Base-by-base conservation (phyloP, 352 stramenopile genomes). In the Globisporangium ultimum region DNA sequence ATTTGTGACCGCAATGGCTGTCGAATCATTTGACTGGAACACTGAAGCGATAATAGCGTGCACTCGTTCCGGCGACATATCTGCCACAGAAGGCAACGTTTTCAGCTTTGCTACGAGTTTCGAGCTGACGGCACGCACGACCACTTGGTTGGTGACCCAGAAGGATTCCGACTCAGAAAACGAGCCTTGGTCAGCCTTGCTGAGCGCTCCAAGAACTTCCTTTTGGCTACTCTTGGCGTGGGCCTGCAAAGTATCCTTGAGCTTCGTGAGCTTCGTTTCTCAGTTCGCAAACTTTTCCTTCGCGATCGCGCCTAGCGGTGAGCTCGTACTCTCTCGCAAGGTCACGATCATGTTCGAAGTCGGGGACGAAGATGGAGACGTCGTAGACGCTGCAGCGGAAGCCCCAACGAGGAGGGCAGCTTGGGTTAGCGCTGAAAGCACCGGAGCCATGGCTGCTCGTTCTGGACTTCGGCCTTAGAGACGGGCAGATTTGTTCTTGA, bases 81-180 rank as follows among this genome's bases (percentile, higher is more conserved):
- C 49, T 2, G 1, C n/a, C 17, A 34, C 32, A 11, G 32, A 54
- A 11, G 49, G 49, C n/a, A 45, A 36, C 17, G 49, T 11, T 20
- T 42, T 55, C n/a, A 55, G 32, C 36, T 55, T 45, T 20, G 42
- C 32, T 13, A 55, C 10, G 9, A 34, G 28, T 9, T 34, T n/a
- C 9, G 34, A 8, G 9, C 7, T 46, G 3, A 3, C 34, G 20
- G 32, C 49, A 14, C 48, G 28, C 24, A 45, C 32, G 18, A 24
- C 22, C 10, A 54, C 48, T 34, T 54, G 28, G 28, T 54, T 45
- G 17, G 48, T 45, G 48, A 13, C 10, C 48, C 28, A 45, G 32
- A 54, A 28, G 14, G 48, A 54, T 28, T 54, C 48, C 5, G n/a
- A 54, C 4, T 54, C 48, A 3, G 15, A n/a, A 20, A 54, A 28